phyloP scores from a whole-genome alignment of 2,329 filamentous ascomycete genomes.

The Macrophomina tecta region DNA sequence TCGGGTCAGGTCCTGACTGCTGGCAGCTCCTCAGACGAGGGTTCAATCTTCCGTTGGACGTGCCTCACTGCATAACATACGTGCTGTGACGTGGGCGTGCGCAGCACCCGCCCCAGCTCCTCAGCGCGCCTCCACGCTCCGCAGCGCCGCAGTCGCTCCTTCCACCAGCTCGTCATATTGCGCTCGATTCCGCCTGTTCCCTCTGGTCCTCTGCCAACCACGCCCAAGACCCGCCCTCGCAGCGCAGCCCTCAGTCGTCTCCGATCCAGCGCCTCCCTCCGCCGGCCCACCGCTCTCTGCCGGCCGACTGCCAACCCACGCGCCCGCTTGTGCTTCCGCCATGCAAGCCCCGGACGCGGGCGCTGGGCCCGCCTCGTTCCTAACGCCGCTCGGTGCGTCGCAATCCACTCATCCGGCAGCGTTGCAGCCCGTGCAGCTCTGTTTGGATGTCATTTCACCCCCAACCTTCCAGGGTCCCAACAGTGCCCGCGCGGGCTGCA shows the following conservation, averaged over 20 bases:
- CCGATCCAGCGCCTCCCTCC: slow-evolving; percentile 29
- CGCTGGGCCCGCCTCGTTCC: slow-evolving; percentile 31
- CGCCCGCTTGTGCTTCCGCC: slow-evolving; percentile 47
- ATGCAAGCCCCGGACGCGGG: slow-evolving; percentile 46
- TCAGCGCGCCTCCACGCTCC: neutral
- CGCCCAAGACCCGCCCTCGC: slow-evolving; percentile 29
- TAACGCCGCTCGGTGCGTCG: slow-evolving; percentile 49
- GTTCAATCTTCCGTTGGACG: slow-evolving; percentile 9
- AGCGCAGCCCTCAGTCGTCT: slow-evolving; percentile 27
- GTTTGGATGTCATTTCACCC: slow-evolving; percentile 39
- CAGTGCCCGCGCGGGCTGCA: slow-evolving; percentile 8
- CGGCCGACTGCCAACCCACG: slow-evolving; percentile 22
- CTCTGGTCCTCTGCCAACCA: slow-evolving; percentile 26
- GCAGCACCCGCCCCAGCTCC: neutral
- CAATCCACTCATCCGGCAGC: slow-evolving; percentile 46
- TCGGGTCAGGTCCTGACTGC: neutral
- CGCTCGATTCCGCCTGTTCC: slow-evolving; percentile 1
- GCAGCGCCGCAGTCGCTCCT: neutral
- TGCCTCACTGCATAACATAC: slow-evolving; percentile 19
- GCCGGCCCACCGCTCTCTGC: slow-evolving; percentile 14
- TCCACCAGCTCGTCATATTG: slow-evolving; percentile 14
- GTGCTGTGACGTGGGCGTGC: slow-evolving; percentile 24
- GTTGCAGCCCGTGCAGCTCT: slow-evolving; percentile 44
- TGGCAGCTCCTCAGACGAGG: neutral
- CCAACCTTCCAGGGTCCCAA: neutral